Evolutionary conservation across 2,329 filamentous ascomycete genomes (phyloP).

Genomic region (Trichoderma arundinaceum): DNA sequence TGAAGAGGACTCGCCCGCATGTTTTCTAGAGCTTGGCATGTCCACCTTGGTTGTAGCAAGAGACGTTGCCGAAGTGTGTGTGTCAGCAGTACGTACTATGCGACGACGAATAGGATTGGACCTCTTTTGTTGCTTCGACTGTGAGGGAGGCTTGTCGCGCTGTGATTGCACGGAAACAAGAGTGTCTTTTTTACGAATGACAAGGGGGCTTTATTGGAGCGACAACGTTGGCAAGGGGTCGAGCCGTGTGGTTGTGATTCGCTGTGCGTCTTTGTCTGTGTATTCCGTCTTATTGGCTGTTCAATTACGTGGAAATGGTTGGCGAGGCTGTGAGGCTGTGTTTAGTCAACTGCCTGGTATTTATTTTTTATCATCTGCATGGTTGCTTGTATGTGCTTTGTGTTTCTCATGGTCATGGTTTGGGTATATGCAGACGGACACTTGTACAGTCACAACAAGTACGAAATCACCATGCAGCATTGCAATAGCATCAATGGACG

Average conservation of each 20-base stretch:
- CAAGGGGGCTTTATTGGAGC: slow-evolving; percentile 18
- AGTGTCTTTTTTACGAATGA: not conserved
- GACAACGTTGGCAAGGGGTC: not conserved
- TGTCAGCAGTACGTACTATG: not conserved
- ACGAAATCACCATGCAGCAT: too few relatives aligned
- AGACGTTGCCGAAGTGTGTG: too few relatives aligned
- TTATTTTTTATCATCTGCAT: not conserved
- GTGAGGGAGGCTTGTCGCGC: not conserved
- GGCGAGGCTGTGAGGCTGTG: not conserved
- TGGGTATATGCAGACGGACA: too few relatives aligned
- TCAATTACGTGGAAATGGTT: not conserved
- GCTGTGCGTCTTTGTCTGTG: too few relatives aligned
- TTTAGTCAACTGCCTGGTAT: not conserved
- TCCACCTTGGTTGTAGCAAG: not conserved
- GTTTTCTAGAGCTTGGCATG: too few relatives aligned
- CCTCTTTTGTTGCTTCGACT: not conserved
- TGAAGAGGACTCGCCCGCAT: too few relatives aligned
- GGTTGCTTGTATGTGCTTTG: not conserved
- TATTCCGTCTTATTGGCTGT: too few relatives aligned
- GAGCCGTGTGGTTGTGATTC: too few relatives aligned
- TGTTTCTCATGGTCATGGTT: not conserved
- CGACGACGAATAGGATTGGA: not conserved
- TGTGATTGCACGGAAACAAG: slow-evolving; percentile 21
- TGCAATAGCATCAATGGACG: too few relatives aligned
- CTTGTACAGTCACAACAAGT: too few relatives aligned